phyloP scores from a whole-genome alignment of 108 stramenopile genomes.

The Poteriospumella lacustris region DNA sequence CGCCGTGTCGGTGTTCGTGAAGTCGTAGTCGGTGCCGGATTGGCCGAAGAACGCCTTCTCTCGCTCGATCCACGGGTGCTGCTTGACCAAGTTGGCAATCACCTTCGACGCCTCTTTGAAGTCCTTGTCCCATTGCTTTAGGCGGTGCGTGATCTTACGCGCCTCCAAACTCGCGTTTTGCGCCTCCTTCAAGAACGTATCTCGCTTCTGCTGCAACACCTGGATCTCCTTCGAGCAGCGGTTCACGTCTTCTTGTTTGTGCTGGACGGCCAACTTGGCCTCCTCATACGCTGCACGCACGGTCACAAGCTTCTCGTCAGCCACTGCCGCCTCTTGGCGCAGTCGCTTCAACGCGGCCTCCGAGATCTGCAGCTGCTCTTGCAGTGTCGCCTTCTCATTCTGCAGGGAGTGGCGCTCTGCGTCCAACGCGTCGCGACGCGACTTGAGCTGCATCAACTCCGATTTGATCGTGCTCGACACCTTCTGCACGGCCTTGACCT shows the following conservation, averaged over 20 bases:
- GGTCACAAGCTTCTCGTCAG: conserved; percentile 64
- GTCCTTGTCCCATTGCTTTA: conserved; percentile 68
- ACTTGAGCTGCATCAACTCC: conserved; percentile 62
- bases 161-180: conserved; percentile 71
- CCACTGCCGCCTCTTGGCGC: conserved; percentile 53
- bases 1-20: conserved; percentile 62
- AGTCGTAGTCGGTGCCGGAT: conserved; percentile 91
- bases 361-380: conserved; percentile 59
- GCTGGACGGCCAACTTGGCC: conserved; percentile 49
- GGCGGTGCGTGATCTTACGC: conserved; percentile 71
- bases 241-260: conserved; percentile 49
- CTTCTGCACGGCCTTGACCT: conserved; percentile 66
- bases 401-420: conserved; percentile 67
- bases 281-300: conserved; percentile 59
- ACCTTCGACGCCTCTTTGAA: conserved; percentile 56
- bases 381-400: conserved; percentile 60
- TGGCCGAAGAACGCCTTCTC: conserved; percentile 86
- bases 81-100: conserved; percentile 62
- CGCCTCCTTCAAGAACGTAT: conserved; percentile 41
- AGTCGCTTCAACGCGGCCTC: conserved; percentile 63
- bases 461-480: conserved; percentile 54
- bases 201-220: conserved; percentile 55
- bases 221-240: conserved; percentile 69
- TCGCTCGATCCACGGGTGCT: conserved; percentile 86
- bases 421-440: conserved; percentile 52